Evolutionary conservation across 768 basidiomycete genomes (phyloP).

Genomic region (Rhizopogon vinicolor): DNA sequence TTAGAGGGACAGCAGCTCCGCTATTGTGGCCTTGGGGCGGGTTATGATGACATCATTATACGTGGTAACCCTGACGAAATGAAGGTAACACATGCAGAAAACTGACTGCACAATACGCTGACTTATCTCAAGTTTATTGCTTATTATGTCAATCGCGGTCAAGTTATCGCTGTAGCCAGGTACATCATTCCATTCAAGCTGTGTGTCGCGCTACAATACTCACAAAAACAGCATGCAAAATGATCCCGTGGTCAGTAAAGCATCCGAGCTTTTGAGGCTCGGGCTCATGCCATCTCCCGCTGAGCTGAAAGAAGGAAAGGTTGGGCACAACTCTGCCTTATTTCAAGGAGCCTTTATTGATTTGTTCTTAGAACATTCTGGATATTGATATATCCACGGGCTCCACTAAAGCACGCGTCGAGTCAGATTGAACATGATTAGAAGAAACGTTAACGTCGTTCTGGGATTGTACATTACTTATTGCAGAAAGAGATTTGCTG

Average conservation of each 20-base stretch:
- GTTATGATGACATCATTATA: slow-evolving; percentile 74
- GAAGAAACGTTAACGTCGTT: background rate
- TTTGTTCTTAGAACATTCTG: slow-evolving; percentile 19
- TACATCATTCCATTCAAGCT: slow-evolving; percentile 19
- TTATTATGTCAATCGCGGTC: slow-evolving; percentile 65
- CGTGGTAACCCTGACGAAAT: slow-evolving; percentile 70
- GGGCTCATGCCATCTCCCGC: slow-evolving; percentile 76
- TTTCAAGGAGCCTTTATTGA: background rate
- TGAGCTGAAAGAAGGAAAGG: slow-evolving; percentile 74
- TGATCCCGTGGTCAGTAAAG: slow-evolving; percentile 76
- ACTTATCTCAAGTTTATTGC: slow-evolving; percentile 57
- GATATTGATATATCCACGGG: slow-evolving; percentile 23
- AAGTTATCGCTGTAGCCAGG: slow-evolving; percentile 66
- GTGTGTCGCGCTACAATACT: background rate
- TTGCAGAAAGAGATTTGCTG: too few species aligned
- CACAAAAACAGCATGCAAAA: slow-evolving; percentile 58
- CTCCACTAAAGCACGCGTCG: background rate
- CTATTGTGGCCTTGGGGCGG: slow-evolving; percentile 72
- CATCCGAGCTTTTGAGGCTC: slow-evolving; percentile 72
- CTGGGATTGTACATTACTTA: background rate
- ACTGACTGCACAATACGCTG: background rate
- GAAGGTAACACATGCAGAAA: slow-evolving; percentile 47
- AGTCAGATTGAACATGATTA: background rate
- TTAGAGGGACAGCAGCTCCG: slow-evolving; percentile 82
- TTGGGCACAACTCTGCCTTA: slow-evolving; percentile 20